Conservation (phyloP, 1,284 basidiomycete genomes). For the Ustilago trichophora region DNA sequence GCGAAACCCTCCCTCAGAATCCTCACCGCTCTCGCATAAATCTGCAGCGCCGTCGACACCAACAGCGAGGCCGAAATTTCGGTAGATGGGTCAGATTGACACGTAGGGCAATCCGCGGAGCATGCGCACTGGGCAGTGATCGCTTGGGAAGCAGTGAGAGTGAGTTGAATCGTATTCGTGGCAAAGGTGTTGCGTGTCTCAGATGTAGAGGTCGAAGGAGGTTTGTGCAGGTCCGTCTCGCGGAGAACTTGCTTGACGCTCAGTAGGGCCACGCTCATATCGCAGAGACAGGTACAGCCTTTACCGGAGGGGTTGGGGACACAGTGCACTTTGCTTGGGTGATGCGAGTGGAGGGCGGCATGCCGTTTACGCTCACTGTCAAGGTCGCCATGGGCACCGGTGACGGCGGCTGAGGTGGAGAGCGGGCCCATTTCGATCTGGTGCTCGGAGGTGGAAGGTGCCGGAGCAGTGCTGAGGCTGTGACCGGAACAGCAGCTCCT, state of each 20-base stretch:
- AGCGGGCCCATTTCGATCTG: constrained; percentile 24
- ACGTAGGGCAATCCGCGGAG: constrained; percentile 63
- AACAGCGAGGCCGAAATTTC: constrained; percentile 56
- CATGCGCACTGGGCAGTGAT: constrained; percentile 62
- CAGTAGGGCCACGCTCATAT: constrained; percentile 57
- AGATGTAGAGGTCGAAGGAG: too few relatives aligned
- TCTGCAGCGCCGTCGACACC: constrained; percentile 63
- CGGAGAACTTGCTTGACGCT: constrained; percentile 51
- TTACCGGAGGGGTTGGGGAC: constrained; percentile 63
- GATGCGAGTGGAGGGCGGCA: constrained; percentile 19
- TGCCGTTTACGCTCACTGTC: constrained; percentile 15
- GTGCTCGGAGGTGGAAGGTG: background rate
- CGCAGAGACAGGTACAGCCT: constrained; percentile 63
- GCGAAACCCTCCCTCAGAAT: constrained; percentile 58
- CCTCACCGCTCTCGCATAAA: constrained; percentile 62
- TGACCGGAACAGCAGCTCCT: constrained; percentile 32
- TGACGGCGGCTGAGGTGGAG: constrained; percentile 22
- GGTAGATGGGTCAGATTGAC: constrained; percentile 56
- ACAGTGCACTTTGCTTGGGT: constrained; percentile 60
- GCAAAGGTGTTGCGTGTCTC: constrained; percentile 5
- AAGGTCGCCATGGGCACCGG: background rate
- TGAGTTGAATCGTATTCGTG: constrained; percentile 55
- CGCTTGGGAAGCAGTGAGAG: constrained; percentile 60
- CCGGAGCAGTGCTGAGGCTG: background rate
- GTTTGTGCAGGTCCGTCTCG: constrained; percentile 31